Evolutionary conservation across 1,139 yeast species (phyloP).

Genomic region (Tardiomyces depauwii): DNA sequence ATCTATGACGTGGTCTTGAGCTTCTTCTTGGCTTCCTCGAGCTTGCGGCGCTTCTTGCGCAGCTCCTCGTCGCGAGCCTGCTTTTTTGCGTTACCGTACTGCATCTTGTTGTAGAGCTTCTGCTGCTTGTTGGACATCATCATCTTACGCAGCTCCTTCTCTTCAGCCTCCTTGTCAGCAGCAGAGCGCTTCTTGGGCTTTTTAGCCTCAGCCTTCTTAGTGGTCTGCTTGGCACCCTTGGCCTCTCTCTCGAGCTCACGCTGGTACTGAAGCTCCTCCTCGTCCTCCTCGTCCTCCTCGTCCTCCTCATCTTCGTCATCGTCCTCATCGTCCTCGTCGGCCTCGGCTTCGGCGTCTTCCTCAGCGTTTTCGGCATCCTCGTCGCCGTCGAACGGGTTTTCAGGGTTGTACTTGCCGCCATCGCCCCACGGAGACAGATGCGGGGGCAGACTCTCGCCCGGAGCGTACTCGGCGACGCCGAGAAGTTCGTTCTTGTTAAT

Average conservation of each 20-base stretch:
- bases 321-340: slow-evolving; percentile 34
- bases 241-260: slow-evolving; percentile 87
- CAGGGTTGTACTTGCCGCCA: slow-evolving; percentile 81
- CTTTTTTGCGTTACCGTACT: slow-evolving; percentile 79
- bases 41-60: slow-evolving; percentile 65
- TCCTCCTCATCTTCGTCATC: slow-evolving; percentile 22
- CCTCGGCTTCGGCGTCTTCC: slow-evolving; percentile 40
- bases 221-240: slow-evolving; percentile 52
- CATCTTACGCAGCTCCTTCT: slow-evolving; percentile 77
- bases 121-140: slow-evolving; percentile 98
- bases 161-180: slow-evolving; percentile 50
- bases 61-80: slow-evolving; percentile 67
- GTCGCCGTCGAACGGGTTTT: slow-evolving; percentile 38
- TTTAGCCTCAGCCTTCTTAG: slow-evolving; percentile 14
- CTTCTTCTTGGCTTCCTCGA: slow-evolving; percentile 50
- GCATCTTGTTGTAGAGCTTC: slow-evolving; percentile 91
- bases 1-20: background rate
- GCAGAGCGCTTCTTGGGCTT: slow-evolving; percentile 20
- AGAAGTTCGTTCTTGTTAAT: slow-evolving; percentile 66
- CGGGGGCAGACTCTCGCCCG: slow-evolving; percentile 93
- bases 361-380: slow-evolving; percentile 42
- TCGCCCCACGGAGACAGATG: slow-evolving; percentile 99
- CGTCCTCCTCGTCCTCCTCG: slow-evolving; percentile 18
- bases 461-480: slow-evolving; percentile 73
- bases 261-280: slow-evolving; percentile 49